A percentile compares a stretch with the other conserved stretches of the same genome.
Evolutionary conservation across 2,329 filamentous ascomycete species (phyloP).

Genomic region (Pyrenophora tritici-repentis): DNA sequence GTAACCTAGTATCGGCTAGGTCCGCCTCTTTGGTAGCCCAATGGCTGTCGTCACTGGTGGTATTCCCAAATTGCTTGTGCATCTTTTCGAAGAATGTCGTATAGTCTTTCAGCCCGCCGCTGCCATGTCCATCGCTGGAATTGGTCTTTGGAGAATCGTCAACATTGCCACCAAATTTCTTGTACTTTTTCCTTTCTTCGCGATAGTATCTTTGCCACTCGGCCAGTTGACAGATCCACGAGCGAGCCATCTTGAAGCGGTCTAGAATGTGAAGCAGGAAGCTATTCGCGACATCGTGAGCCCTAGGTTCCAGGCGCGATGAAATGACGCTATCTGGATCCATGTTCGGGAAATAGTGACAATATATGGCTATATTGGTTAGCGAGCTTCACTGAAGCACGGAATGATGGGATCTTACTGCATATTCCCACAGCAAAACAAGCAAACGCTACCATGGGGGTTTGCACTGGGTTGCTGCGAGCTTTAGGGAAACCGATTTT

Average conservation of each 20-base stretch:
- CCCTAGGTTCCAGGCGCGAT: slow-evolving; percentile 19
- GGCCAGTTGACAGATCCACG: slow-evolving; percentile 17
- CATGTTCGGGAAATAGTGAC: slow-evolving; percentile 70
- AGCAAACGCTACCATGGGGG: slow-evolving; percentile 69
- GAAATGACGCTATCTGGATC: slow-evolving; percentile 62
- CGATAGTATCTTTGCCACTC: slow-evolving; percentile 18
- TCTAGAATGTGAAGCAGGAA: slow-evolving; percentile 19
- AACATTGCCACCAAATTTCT: slow-evolving; percentile 15
- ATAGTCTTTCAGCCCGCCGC: slow-evolving; percentile 28
- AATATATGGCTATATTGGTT: slow-evolving; percentile 60
- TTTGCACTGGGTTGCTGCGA: slow-evolving; percentile 67
- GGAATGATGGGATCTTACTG: slow-evolving; percentile 41
- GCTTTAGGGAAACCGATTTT: slow-evolving; percentile 51
- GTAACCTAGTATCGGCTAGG: slow-evolving; percentile 17
- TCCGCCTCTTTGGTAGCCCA: slow-evolving; percentile 15
- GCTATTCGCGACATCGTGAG: slow-evolving; percentile 23
- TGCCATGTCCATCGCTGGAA: slow-evolving; percentile 19
- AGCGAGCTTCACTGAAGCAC: neutral
- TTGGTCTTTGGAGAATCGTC: slow-evolving; percentile 26
- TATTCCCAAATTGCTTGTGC: slow-evolving; percentile 30
- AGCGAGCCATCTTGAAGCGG: slow-evolving; percentile 22
- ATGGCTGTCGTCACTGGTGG: slow-evolving; percentile 6
- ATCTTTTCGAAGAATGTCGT: slow-evolving; percentile 19
- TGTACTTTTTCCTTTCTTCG: slow-evolving; percentile 18
- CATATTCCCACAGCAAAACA: slow-evolving; percentile 70